These are phyloP conservation scores for Aspergillus piperis DNA, from an alignment of 2,329 filamentous ascomycete species.

Conservation along the genomic window DNA sequence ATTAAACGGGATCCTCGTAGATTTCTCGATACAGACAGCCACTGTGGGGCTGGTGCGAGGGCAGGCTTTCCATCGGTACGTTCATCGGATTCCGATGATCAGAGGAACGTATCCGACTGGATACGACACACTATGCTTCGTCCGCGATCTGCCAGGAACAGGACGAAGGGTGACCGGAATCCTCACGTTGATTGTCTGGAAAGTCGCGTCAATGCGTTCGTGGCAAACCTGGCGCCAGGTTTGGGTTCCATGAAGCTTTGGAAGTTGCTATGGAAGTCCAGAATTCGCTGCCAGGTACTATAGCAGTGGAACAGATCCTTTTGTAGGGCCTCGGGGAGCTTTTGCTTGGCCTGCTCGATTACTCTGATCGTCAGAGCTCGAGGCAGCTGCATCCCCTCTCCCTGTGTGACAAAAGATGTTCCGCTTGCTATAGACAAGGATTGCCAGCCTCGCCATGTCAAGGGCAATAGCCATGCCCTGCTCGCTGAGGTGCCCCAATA, in stretches of 20 bases:
- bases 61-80: too few relatives aligned
- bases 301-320: neutral
- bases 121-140: constrained; percentile 1
- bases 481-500: too few relatives aligned
- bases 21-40: too few relatives aligned
- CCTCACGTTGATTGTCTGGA: neutral
- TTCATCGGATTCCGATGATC: neutral
- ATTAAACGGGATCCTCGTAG: too few relatives aligned
- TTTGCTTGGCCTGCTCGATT: neutral
- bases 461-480: neutral
- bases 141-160: neutral
- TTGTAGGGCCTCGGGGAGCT: neutral
- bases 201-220: neutral
- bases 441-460: neutral
- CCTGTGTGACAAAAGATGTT: neutral
- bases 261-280: too few relatives aligned
- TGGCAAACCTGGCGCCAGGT: too few relatives aligned
- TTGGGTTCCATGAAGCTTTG: too few relatives aligned
- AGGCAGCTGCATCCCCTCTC: neutral
- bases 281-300: neutral
- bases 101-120: neutral
- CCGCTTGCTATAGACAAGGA: constrained; percentile 2
- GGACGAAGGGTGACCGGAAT: neutral
- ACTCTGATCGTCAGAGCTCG: neutral
- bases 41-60: too few relatives aligned